Evolutionary conservation across 495 filamentous ascomycete genomes (phyloP).

Genomic region (Podospora australis): DNA sequence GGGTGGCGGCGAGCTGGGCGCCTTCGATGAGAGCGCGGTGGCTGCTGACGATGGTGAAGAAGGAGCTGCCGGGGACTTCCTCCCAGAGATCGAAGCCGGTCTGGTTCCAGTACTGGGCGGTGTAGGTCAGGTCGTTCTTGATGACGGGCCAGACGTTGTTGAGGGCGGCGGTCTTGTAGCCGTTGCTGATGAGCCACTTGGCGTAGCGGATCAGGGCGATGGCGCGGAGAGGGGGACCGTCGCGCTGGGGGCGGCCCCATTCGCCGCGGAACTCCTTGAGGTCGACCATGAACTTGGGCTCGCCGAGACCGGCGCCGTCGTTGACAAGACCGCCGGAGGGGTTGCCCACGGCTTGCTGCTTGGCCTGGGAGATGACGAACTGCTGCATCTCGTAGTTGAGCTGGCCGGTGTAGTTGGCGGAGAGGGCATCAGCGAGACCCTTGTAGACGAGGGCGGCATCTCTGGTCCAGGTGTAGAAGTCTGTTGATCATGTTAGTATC

Average conservation of each 20-base stretch:
- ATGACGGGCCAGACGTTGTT: constrained; percentile 55
- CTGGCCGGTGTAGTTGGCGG: constrained; percentile 42
- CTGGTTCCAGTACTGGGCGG: constrained; percentile 63
- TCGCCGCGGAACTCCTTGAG: constrained; percentile 52
- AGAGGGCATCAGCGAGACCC: constrained; percentile 52
- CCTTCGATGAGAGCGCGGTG: constrained; percentile 58
- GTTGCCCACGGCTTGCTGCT: constrained; percentile 54
- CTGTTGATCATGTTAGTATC: constrained; percentile 22
- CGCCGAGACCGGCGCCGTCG: constrained; percentile 48
- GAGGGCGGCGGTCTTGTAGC: constrained; percentile 35
- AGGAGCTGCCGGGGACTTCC: constrained; percentile 56
- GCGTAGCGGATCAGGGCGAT: constrained; percentile 48
- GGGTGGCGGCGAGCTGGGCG: constrained; percentile 45
- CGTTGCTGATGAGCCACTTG: constrained; percentile 43
- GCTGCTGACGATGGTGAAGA: constrained; percentile 44
- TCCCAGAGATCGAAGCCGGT: constrained; percentile 70
- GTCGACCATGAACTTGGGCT: constrained; percentile 57
- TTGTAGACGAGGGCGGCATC: constrained; percentile 63
- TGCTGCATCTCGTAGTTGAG: constrained; percentile 51
- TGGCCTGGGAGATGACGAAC: constrained; percentile 53
- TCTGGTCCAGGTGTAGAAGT: constrained; percentile 66
- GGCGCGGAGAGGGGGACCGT: constrained; percentile 64
- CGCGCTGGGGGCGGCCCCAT: constrained; percentile 68
- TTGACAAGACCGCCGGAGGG: constrained; percentile 51
- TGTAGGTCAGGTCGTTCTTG: constrained; percentile 62